These are phyloP conservation scores for Colletotrichum sp. DNA, from an alignment of 2,329 filamentous ascomycete genomes.

Conservation along the genomic window DNA sequence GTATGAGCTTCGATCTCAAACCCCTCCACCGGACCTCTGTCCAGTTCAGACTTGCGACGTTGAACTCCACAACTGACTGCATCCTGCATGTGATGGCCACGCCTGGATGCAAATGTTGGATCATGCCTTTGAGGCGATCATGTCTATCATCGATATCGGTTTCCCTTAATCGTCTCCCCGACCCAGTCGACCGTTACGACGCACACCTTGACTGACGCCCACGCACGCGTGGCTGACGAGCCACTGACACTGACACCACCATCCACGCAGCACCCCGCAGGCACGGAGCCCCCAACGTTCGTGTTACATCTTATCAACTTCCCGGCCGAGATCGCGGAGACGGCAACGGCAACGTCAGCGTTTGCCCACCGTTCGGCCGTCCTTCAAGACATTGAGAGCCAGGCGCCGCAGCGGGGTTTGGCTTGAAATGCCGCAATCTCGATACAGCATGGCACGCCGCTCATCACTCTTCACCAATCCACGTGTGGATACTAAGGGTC, in stretches of 20 bases:
- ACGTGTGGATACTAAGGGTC: slow-evolving; percentile 7
- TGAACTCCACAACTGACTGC: neutral
- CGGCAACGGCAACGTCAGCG: slow-evolving; percentile 8
- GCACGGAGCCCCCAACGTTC: slow-evolving; percentile 1
- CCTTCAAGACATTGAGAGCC: neutral
- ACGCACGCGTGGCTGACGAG: neutral
- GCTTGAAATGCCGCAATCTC: slow-evolving; percentile 17
- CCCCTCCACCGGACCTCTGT: neutral
- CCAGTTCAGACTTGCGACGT: neutral
- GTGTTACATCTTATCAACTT: neutral
- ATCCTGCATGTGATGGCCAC: neutral
- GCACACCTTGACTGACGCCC: neutral
- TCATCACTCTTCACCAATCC: slow-evolving; percentile 12
- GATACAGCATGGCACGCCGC: slow-evolving; percentile 1
- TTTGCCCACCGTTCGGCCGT: slow-evolving; percentile 2
- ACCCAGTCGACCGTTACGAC: neutral
- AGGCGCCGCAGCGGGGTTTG: slow-evolving; percentile 1
- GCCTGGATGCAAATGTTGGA: neutral
- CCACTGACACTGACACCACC: neutral
- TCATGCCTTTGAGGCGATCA: neutral
- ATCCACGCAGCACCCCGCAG: neutral
- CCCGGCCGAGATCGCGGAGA: slow-evolving; percentile 19
- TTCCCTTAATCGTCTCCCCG: neutral
- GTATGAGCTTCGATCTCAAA: neutral
- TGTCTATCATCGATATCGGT: neutral